Conservation (phyloP, 768 basidiomycete species). For the Hemileccinum rubropunctum region DNA sequence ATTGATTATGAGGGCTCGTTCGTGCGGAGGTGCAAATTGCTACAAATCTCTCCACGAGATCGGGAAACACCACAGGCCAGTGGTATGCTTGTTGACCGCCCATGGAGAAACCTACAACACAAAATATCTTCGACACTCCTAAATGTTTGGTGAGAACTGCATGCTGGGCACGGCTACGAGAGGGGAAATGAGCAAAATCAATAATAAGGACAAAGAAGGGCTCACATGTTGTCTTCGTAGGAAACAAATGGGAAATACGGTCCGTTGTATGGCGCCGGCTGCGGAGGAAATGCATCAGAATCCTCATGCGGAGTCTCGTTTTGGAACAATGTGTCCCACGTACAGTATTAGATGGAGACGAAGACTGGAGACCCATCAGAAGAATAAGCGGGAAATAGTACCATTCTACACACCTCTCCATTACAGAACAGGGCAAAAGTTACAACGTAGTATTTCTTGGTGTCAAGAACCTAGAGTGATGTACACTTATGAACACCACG, state of each 20-base stretch:
- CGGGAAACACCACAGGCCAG: constrained; percentile 57
- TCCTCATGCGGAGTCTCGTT: neutral
- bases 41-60: constrained; percentile 47
- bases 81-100: constrained; percentile 59
- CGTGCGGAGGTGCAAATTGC: constrained; percentile 53
- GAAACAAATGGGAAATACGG: constrained; percentile 56
- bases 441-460: constrained; percentile 50
- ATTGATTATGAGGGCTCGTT: constrained; percentile 55
- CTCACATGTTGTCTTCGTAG: constrained; percentile 58
- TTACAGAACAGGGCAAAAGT: constrained; percentile 59
- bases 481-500: neutral
- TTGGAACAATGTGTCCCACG: neutral
- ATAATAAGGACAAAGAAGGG: neutral
- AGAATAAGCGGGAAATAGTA: too few relatives aligned
- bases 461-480: constrained; percentile 42
- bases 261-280: constrained; percentile 58
- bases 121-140: constrained; percentile 15
- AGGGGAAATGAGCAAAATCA: neutral
- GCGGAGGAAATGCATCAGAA: neutral
- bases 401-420: constrained; percentile 44
- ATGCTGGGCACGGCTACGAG: constrained; percentile 49
- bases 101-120: constrained; percentile 54
- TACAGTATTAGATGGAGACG: constrained; percentile 57
- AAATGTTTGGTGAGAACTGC: constrained; percentile 42
- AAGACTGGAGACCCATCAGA: constrained; percentile 38